phyloP scores from a whole-genome alignment of 768 basidiomycete species.

The Boletus insuetus region DNA sequence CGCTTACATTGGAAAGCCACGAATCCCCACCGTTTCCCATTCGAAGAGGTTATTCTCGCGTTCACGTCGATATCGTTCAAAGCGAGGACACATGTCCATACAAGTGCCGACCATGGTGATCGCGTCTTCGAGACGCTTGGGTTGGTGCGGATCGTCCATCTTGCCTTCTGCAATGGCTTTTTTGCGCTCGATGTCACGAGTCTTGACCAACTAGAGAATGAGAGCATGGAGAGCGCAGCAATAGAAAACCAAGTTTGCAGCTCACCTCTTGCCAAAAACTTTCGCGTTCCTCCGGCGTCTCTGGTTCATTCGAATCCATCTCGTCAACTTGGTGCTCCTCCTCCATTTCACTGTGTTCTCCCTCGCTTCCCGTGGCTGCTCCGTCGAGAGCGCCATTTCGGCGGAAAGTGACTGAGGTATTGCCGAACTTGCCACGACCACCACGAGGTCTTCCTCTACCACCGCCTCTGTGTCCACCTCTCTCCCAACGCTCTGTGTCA shows the following conservation, averaged over 20 bases:
- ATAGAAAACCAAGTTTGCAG: slow-evolving; percentile 14
- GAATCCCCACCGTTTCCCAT: slow-evolving; percentile 71
- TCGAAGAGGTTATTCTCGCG: slow-evolving; percentile 83
- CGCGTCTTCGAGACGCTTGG: slow-evolving; percentile 81
- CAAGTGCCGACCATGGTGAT: slow-evolving; percentile 94
- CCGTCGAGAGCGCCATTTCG: slow-evolving; percentile 27
- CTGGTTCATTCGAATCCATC: slow-evolving; percentile 48
- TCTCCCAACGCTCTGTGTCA: slow-evolving; percentile 61
- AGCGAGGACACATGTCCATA: slow-evolving; percentile 90
- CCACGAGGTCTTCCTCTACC: slow-evolving; percentile 43
- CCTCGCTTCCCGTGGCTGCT: slow-evolving; percentile 33
- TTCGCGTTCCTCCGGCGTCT: slow-evolving; percentile 63
- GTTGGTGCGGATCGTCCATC: slow-evolving; percentile 82
- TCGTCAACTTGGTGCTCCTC: slow-evolving; percentile 30
- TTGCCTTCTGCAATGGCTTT: slow-evolving; percentile 77
- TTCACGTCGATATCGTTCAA: slow-evolving; percentile 89
- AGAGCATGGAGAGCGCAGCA: slow-evolving; percentile 21
- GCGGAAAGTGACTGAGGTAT: slow-evolving; percentile 38
- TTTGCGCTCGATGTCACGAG: slow-evolving; percentile 68
- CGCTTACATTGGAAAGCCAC: slow-evolving; percentile 1
- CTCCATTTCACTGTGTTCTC: slow-evolving; percentile 35
- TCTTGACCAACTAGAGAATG: slow-evolving; percentile 58
- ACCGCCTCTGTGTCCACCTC: slow-evolving; percentile 55
- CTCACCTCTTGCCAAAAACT: slow-evolving; percentile 70
- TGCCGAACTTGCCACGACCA: slow-evolving; percentile 39